Percentiles rank a stretch among this genome's conserved stretches.
Evolutionary conservation across 2,329 filamentous ascomycete species (phyloP).

Genomic region (Aspergillus spinulosporus): DNA sequence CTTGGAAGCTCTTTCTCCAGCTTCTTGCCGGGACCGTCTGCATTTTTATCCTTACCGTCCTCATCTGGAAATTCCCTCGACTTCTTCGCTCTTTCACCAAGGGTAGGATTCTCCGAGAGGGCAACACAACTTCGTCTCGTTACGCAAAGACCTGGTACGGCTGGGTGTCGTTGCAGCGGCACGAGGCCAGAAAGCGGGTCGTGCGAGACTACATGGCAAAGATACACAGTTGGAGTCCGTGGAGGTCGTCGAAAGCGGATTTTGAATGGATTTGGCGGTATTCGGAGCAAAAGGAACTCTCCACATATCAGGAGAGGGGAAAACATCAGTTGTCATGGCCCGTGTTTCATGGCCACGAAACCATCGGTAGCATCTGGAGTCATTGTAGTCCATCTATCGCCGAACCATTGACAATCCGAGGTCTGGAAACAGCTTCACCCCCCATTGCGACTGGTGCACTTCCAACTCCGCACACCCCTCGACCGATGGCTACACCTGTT

Average conservation of each 20-base stretch:
- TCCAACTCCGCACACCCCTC: background rate
- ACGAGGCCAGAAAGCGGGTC: conserved; percentile 31
- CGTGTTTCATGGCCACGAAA: conserved; percentile 27
- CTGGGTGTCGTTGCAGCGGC: conserved; percentile 38
- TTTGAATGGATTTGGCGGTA: conserved; percentile 47
- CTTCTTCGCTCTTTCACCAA: conserved; percentile 40
- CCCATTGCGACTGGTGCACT: conserved; percentile 16
- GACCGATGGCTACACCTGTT: background rate
- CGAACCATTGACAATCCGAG: conserved; percentile 7
- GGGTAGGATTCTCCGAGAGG: conserved; percentile 33
- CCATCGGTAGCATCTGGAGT: conserved; percentile 32
- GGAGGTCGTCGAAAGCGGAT: conserved; percentile 37
- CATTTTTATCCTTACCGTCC: conserved; percentile 40
- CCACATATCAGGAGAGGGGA: conserved; percentile 23
- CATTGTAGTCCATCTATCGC: conserved; percentile 17
- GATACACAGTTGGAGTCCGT: conserved; percentile 31
- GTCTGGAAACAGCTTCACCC: background rate
- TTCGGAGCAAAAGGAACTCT: conserved; percentile 29
- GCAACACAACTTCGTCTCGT: conserved; percentile 33
- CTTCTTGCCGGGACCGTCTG: conserved; percentile 39
- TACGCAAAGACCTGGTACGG: conserved; percentile 47
- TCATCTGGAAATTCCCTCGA: conserved; percentile 42
- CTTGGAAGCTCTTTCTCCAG: conserved; percentile 32
- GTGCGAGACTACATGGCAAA: conserved; percentile 24
- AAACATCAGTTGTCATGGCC: conserved; percentile 29